Conservation (phyloP, 1,284 basidiomycete genomes). For the Pseudozyma sp. region DNA sequence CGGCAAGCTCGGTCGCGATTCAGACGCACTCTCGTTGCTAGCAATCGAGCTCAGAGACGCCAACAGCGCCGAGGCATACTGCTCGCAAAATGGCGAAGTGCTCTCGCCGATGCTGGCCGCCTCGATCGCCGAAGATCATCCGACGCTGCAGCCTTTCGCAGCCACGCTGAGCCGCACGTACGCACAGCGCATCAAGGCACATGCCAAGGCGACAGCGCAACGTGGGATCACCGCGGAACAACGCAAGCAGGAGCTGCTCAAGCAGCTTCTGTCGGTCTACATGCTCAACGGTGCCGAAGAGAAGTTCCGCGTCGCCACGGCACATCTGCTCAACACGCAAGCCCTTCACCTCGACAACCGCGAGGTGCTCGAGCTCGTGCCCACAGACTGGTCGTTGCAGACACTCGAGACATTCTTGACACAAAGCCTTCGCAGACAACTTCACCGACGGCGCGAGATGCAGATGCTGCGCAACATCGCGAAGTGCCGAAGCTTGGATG, state of each 20-base stretch:
- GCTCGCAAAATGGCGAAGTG: conserved; percentile 54
- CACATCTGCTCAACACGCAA: conserved; percentile 60
- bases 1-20: conserved; percentile 48
- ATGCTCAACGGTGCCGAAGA: conserved; percentile 49
- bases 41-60: conserved; percentile 55
- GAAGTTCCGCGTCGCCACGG: conserved; percentile 48
- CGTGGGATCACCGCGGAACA: conserved; percentile 10
- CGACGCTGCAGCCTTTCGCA: conserved; percentile 35
- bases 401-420: conserved; percentile 58
- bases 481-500: conserved; percentile 53
- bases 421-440: conserved; percentile 44
- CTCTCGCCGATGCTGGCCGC: conserved; percentile 51
- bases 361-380: conserved; percentile 55
- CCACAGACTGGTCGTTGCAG: conserved; percentile 53
- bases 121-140: conserved; percentile 40
- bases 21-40: conserved; percentile 52
- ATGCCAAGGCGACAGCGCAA: conserved; percentile 23
- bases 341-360: conserved; percentile 49
- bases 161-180: conserved; percentile 43
- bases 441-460: conserved; percentile 45
- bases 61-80: conserved; percentile 61
- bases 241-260: conserved; percentile 40
- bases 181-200: conserved; percentile 35
- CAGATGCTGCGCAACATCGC: conserved; percentile 51
- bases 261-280: conserved; percentile 45